Base-by-base conservation (phyloP, 257 asterid genomes). In the Linaria vulgaris region DNA sequence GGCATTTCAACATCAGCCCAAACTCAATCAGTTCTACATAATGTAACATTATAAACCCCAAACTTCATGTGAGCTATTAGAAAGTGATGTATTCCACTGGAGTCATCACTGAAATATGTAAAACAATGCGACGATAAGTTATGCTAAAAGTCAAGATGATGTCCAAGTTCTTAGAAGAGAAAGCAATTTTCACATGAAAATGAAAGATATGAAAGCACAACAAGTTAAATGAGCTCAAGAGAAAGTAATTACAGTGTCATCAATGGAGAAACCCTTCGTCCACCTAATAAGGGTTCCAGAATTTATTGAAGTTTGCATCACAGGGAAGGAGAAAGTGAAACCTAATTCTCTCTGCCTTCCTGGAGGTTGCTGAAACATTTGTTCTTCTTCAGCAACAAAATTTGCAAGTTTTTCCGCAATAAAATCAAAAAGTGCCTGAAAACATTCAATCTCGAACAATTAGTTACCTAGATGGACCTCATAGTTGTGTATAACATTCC, bases 251-350 rank as follows among this genome's bases (percentile, higher is more conserved):
- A 90, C 96, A 63, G 83, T 52, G 54, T 87, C 96, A 71, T 82
- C 79, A 52, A 90, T 85, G 17, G 88, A 78, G 80, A 90, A 90
- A 72, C 97, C 97, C 66, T 90, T 90, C 0, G 95, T 87, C 97
- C 97, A 90, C 80, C 92, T 76, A 56, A 90, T 85, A n/a, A 90
- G 91, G 51, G 78, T 82, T 57, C 97, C 97, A 15, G 92, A 82
- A 70, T 85, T 80, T 57, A 87, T 83, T 12, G 97, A 83, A 69
- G 78, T 85, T 71, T 85, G 96, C 96, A 86, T 75, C 62, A 82
- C 85, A 7, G 95, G 92, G 74, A 88, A 88, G 4, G 96, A 86
- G 79, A 88, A 88, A 49, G 96, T 88, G 83, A 85, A 85, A 4
- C 96, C 95, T 67, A 88, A 46, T 50, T 85, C 95, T 76, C 95